Percentiles rank a stretch among this genome's conserved stretches.
These are phyloP conservation scores for Melampsora americana DNA, from an alignment of 1,284 basidiomycete genomes.

Conservation along the genomic window DNA sequence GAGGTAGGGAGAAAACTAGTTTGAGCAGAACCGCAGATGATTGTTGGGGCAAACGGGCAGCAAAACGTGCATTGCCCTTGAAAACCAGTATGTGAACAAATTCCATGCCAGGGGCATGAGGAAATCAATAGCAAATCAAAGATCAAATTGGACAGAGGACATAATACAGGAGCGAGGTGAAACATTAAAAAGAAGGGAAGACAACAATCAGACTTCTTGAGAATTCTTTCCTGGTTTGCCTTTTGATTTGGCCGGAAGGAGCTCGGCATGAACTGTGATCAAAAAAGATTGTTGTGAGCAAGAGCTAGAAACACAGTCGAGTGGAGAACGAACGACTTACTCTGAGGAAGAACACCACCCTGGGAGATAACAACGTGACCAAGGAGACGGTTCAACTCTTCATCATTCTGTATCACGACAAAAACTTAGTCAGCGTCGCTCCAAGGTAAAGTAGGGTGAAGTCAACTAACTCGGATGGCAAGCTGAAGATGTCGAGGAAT, in stretches of 20 bases:
- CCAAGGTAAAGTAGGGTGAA: not conserved
- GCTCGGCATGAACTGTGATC: conserved; percentile 18
- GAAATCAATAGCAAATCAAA: too few species aligned
- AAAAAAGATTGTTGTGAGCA: not conserved
- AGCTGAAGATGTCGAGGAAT: conserved; percentile 84
- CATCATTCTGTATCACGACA: conserved; percentile 11
- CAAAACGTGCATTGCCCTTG: too few species aligned
- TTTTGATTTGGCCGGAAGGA: conserved; percentile 23
- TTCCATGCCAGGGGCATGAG: too few species aligned
- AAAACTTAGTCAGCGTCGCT: not conserved
- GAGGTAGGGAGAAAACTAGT: too few species aligned
- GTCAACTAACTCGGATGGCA: conserved; percentile 63
- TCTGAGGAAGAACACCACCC: conserved; percentile 30
- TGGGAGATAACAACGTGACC: conserved; percentile 23
- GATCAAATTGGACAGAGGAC: too few species aligned
- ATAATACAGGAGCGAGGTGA: not conserved
- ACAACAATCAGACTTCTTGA: conserved; percentile 3
- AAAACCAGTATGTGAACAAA: too few species aligned
- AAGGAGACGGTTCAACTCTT: conserved; percentile 15
- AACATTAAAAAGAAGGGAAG: not conserved
- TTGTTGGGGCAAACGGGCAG: too few species aligned
- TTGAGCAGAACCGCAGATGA: too few species aligned
- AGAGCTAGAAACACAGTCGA: too few species aligned
- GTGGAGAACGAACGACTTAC: too few species aligned
- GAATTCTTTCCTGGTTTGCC: conserved; percentile 4